Evolutionary conservation across 2,329 filamentous ascomycete species (phyloP).

Genomic region (Penicillium polonicum): DNA sequence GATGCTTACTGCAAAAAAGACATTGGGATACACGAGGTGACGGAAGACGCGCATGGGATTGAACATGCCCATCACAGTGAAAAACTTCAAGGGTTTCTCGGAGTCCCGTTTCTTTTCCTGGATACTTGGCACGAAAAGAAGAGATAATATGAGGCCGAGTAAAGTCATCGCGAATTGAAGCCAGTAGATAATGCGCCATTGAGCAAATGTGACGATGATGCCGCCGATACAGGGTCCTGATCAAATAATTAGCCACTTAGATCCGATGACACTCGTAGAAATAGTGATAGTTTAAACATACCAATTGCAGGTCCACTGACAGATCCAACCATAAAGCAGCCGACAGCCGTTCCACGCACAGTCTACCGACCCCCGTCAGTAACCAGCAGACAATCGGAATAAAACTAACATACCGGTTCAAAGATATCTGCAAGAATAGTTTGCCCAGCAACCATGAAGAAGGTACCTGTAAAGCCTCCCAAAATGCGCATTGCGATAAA

Average conservation of each 20-base stretch:
- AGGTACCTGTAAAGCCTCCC: constrained; percentile 39
- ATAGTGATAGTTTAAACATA: constrained; percentile 16
- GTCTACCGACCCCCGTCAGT: constrained; percentile 21
- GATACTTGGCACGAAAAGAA: constrained; percentile 68
- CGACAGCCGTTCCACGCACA: constrained; percentile 46
- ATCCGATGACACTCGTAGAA: too few species aligned
- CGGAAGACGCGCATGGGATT: constrained; percentile 63
- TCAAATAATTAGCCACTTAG: constrained; percentile 2
- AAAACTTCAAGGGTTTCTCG: constrained; percentile 46
- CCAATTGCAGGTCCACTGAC: constrained; percentile 46
- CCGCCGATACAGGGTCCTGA: constrained; percentile 63
- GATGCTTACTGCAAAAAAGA: constrained; percentile 55
- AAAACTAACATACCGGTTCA: constrained; percentile 30
- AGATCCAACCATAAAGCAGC: constrained; percentile 46
- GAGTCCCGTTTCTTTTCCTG: constrained; percentile 58
- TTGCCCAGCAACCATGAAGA: constrained; percentile 43
- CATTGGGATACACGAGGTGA: constrained; percentile 67
- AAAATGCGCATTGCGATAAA: constrained; percentile 40
- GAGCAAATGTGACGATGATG: constrained; percentile 71
- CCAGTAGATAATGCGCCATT: constrained; percentile 78
- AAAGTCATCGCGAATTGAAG: constrained; percentile 68
- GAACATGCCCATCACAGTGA: constrained; percentile 40
- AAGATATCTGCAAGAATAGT: constrained; percentile 43
- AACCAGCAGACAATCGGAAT: not conserved
- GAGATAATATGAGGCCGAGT: constrained; percentile 57